These are phyloP conservation scores for Linnemannia elongata DNA, from an alignment of 192 early-diverging fungal species.

Conservation along the genomic window DNA sequence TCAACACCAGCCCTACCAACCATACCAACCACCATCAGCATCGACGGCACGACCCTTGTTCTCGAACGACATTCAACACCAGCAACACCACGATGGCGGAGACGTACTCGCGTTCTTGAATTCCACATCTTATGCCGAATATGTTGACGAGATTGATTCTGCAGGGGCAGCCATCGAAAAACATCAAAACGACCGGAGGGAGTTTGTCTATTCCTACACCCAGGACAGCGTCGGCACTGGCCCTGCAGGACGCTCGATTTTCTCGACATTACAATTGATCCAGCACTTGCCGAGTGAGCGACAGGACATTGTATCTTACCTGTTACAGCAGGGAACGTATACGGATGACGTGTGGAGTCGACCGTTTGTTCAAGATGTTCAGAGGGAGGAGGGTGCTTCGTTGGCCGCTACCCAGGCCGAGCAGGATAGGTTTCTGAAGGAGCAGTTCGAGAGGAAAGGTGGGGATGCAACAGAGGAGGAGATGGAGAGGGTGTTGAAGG, in stretches of 20 bases:
- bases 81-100: slow-evolving; percentile 41
- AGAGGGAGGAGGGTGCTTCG: slow-evolving; percentile 24
- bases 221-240: slow-evolving; percentile 1
- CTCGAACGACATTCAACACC: slow-evolving; percentile 32
- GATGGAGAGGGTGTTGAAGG: slow-evolving; percentile 46
- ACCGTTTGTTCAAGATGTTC: slow-evolving; percentile 29
- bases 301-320: slow-evolving; percentile 52
- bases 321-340: slow-evolving; percentile 48
- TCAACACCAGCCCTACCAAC: slow-evolving; percentile 10
- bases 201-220: slow-evolving; percentile 38
- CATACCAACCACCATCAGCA: neutral
- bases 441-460: neutral
- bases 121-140: slow-evolving; percentile 43
- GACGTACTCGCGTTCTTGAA: slow-evolving; percentile 35
- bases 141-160: slow-evolving; percentile 35
- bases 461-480: slow-evolving; percentile 22
- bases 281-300: slow-evolving; percentile 51
- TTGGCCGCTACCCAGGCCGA: slow-evolving; percentile 28
- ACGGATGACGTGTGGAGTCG: slow-evolving; percentile 35
- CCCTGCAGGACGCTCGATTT: neutral
- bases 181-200: slow-evolving; percentile 35
- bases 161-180: slow-evolving; percentile 18
- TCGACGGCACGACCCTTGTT: neutral
- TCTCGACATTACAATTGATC: slow-evolving; percentile 35
- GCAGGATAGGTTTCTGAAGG: slow-evolving; percentile 34